Base-by-base conservation (phyloP, 352 stramenopile species). In the Globisporangium sylvaticum region DNA sequence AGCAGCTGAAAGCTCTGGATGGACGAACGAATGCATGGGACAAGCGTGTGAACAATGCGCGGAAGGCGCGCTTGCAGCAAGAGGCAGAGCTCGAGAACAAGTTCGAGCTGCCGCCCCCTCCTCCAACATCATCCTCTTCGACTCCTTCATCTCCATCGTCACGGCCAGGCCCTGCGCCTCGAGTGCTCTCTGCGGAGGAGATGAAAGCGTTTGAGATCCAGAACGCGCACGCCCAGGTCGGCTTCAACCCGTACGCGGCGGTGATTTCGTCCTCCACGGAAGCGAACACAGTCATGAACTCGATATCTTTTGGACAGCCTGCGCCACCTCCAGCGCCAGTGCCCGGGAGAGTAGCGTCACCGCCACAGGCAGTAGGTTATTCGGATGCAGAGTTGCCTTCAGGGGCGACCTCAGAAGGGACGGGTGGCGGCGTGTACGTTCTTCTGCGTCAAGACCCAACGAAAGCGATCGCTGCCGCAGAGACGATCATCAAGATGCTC, bases 401-500 rank as follows among this genome's bases (percentile, higher is more conserved):
- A 3, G 68, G 70, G 29, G 10, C 68, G 62, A 39, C 29, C 57
- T 22, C 2, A 46, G 67, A 60, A 29, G 68, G 34, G 7, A 24
- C 27, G 18, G 80, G 74, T 39, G 73, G 79, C 8, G 84, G 79
- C 5, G 81, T 92, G 42, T 92, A 87, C 50, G 78, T 90, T 24
- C 50, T 92, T 60, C 71, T 92, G 18, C 73, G 80, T 5, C 84
- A 92, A 62, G 77, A 89, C 2, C 73, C 82, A 6, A 1, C 44
- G 8, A 58, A 59, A 14, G 84, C 84, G 32, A 89, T 92, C 46
- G 71, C 74, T 2, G 84, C 81, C 0, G 72, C 80, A 0, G 77
- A 92, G 66, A 89, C 79, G 42, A 74, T 92, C 61, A 77, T 89
- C 60, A 92, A 89, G 65, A 86, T 92, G 72, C 71, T 92, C 37